Conservation (phyloP, 768 basidiomycete genomes). For the Suillus occidentalis region DNA sequence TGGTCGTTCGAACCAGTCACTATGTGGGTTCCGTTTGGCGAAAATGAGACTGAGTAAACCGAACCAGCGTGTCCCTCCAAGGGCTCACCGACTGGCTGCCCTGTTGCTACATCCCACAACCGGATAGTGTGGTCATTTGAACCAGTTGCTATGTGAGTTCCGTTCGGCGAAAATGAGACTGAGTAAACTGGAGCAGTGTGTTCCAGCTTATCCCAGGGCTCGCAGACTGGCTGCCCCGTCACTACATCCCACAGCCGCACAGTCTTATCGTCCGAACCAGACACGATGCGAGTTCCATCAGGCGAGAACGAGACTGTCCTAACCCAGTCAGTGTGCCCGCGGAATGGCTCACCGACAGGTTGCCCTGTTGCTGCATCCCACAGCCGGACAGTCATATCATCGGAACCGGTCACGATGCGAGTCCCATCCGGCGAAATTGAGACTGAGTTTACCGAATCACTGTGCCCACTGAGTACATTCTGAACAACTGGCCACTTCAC, state of each 20-base stretch:
- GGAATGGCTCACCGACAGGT: constrained; percentile 2
- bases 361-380: constrained; percentile 10
- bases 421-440: constrained; percentile 11
- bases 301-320: constrained; percentile 7
- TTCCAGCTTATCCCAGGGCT: background rate
- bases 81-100: constrained; percentile 5
- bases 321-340: constrained; percentile 9
- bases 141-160: constrained; percentile 5
- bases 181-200: constrained; percentile 9
- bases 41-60: constrained; percentile 16
- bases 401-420: constrained; percentile 4
- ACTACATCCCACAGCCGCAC: constrained; percentile 21
- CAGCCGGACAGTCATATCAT: constrained; percentile 5
- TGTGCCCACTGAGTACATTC: constrained; percentile 5
- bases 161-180: constrained; percentile 15
- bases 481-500: background rate
- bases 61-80: constrained; percentile 11
- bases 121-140: constrained; percentile 11
- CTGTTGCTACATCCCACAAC: constrained; percentile 16
- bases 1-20: constrained; percentile 11
- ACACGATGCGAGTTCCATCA: constrained; percentile 16
- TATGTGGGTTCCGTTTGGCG: constrained; percentile 14
- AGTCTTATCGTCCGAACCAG: constrained; percentile 20
- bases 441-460: background rate
- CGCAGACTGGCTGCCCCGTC: constrained; percentile 3